A percentile compares a stretch with the other conserved stretches of the same genome.
These are phyloP conservation scores for Austroboletus sp. DNA, from an alignment of 1,284 basidiomycete species.

Conservation along the genomic window DNA sequence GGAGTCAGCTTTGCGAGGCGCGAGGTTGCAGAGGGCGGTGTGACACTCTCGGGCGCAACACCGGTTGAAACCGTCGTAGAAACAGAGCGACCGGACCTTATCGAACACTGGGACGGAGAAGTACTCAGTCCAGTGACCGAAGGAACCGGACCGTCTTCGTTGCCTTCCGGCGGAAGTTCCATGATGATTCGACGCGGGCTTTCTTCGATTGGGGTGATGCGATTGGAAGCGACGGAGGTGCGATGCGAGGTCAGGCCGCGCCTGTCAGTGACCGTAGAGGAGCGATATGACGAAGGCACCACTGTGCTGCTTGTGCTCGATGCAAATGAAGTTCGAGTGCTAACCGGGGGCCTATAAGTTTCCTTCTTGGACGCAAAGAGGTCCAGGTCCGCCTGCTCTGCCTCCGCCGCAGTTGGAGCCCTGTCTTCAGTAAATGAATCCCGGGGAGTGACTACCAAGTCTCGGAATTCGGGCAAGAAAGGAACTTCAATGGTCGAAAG, in stretches of 20 bases:
- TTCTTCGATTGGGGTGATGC: constrained; percentile 62
- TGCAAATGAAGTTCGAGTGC: constrained; percentile 37
- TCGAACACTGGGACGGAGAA: constrained; percentile 68
- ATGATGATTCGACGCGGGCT: constrained; percentile 47
- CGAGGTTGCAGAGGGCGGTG: constrained; percentile 27
- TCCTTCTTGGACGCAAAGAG: constrained; percentile 51
- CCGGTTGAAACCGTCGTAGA: constrained; percentile 27
- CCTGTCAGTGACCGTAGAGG: constrained; percentile 32
- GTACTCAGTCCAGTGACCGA: constrained; percentile 36
- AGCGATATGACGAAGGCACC: constrained; percentile 33
- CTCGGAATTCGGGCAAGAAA: constrained; percentile 48
- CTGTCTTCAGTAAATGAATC: constrained; percentile 29
- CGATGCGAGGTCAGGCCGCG: constrained; percentile 38
- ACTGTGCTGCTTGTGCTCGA: constrained; percentile 34
- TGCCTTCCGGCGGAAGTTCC: constrained; percentile 45
- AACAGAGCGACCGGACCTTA: constrained; percentile 44
- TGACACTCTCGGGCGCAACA: constrained; percentile 8
- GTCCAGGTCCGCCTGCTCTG: constrained; percentile 65
- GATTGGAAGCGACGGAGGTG: constrained; percentile 38
- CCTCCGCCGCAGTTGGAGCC: constrained; percentile 44
- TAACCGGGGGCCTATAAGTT: constrained; percentile 24
- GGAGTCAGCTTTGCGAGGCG: constrained; percentile 57
- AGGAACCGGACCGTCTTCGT: constrained; percentile 32
- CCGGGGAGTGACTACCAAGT: constrained; percentile 27
- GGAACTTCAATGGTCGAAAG: constrained; percentile 81